Evolutionary conservation across 345 rosid genomes (phyloP).

Genomic region (Moricandia arvensis): DNA sequence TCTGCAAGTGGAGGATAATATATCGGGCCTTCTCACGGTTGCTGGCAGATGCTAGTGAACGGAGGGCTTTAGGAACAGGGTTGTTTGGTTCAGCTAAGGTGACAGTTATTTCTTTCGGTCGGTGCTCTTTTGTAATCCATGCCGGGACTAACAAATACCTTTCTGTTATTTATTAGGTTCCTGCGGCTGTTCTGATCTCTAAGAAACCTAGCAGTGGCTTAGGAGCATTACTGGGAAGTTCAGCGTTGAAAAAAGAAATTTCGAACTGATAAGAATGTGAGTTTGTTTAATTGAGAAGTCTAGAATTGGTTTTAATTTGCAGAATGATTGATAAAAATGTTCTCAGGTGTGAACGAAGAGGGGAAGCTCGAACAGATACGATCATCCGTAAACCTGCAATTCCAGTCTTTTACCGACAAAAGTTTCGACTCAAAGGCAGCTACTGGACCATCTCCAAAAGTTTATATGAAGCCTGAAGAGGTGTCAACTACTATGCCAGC

Average conservation of each 20-base stretch:
- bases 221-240: constrained; percentile 58
- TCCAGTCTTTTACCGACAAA: constrained; percentile 28
- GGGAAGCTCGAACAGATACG: constrained; percentile 42
- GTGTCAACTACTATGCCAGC: constrained; percentile 20
- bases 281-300: constrained; percentile 16
- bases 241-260: constrained; percentile 53
- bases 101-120: not conserved
- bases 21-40: not conserved
- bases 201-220: constrained; percentile 78
- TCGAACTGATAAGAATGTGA: constrained; percentile 50
- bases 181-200: constrained; percentile 49
- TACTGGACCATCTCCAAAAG: constrained; percentile 13
- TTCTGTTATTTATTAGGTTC: constrained; percentile 41
- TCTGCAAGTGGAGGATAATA: constrained; percentile 28
- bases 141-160: constrained; percentile 14
- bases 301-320: not conserved
- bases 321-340: constrained; percentile 7
- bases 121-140: not conserved
- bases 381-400: constrained; percentile 33
- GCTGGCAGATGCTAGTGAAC: constrained; percentile 32
- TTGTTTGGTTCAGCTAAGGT: constrained; percentile 45
- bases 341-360: constrained; percentile 59
- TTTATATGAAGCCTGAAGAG: constrained; percentile 18
- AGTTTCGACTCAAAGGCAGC: constrained; percentile 15
- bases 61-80: constrained; percentile 22